Evolutionary conservation across 2,329 filamentous ascomycete species (phyloP).

Genomic region (Bisporella sp.): DNA sequence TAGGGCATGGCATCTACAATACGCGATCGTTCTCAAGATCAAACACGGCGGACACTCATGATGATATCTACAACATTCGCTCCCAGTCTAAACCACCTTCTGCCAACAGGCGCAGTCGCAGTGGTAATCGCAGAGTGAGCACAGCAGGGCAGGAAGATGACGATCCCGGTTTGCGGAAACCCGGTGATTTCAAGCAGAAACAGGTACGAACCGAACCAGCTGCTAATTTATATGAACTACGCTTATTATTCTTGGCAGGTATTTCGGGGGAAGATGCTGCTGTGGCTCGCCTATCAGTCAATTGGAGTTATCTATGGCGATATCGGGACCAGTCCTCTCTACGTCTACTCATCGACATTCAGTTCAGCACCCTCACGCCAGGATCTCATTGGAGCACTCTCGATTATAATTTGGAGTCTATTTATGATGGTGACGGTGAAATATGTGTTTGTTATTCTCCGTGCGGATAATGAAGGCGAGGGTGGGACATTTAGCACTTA

Average conservation of each 20-base stretch:
- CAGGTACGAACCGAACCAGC: slow-evolving; percentile 4
- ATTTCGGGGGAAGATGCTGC: slow-evolving; percentile 8
- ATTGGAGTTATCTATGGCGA: slow-evolving; percentile 32
- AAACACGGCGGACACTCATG: too few species aligned
- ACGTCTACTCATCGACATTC: slow-evolving; percentile 65
- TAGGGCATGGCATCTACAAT: neutral
- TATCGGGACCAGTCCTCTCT: slow-evolving; percentile 58
- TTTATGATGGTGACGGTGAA: slow-evolving; percentile 63
- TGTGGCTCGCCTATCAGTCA: slow-evolving; percentile 53
- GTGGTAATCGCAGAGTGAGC: neutral
- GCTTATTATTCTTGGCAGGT: slow-evolving; percentile 1
- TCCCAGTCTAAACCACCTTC: too few species aligned
- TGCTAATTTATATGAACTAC: neutral
- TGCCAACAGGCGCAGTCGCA: neutral
- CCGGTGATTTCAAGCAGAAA: slow-evolving; percentile 11
- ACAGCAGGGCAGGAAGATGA: slow-evolving; percentile 4
- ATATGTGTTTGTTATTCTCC: slow-evolving; percentile 58
- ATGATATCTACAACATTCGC: too few species aligned
- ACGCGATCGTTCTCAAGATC: neutral
- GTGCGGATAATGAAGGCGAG: slow-evolving; percentile 62
- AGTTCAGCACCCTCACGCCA: slow-evolving; percentile 41
- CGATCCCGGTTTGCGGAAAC: slow-evolving; percentile 8
- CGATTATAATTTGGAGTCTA: slow-evolving; percentile 60
- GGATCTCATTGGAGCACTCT: slow-evolving; percentile 55
- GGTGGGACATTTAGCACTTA: slow-evolving; percentile 65